Conservation (phyloP, 768 basidiomycete genomes). For the Gloeostereum incarnatum region DNA sequence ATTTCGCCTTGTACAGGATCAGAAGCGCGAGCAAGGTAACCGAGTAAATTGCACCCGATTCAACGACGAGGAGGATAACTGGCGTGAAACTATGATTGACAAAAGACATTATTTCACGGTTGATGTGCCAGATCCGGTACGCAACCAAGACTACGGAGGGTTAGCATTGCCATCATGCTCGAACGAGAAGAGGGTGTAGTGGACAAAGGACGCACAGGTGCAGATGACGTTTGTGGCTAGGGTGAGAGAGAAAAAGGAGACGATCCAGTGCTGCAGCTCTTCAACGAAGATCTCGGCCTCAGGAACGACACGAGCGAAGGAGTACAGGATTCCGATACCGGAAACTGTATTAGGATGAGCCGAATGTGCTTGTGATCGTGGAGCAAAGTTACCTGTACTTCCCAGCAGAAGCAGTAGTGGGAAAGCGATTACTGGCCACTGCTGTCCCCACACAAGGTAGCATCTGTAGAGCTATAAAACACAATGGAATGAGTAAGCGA, state of each 20-base stretch:
- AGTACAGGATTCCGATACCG: conserved; percentile 1
- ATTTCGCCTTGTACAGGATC: conserved; percentile 6
- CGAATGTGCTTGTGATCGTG: not conserved
- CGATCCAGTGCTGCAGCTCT: conserved; percentile 6
- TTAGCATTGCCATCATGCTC: not conserved
- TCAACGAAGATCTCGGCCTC: conserved; percentile 1
- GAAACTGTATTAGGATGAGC: not conserved
- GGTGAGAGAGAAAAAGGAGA: conserved; percentile 12
- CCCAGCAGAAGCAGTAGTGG: not conserved
- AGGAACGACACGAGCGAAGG: conserved; percentile 1
- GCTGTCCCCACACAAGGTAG: conserved; percentile 6
- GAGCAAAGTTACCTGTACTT: not conserved
- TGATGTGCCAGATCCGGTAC: conserved; percentile 8
- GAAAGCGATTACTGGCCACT: not conserved
- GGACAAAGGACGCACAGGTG: conserved; percentile 7
- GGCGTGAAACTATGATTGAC: conserved; percentile 6
- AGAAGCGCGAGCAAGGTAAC: conserved; percentile 5
- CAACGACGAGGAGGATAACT: conserved; percentile 9
- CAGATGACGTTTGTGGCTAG: conserved; percentile 13
- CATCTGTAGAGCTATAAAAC: conserved; percentile 6
- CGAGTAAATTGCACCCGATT: conserved; percentile 12
- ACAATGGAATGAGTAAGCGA: conserved; percentile 1
- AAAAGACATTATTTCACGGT: conserved; percentile 1
- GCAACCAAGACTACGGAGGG: conserved; percentile 8
- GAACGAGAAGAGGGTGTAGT: not conserved